Evolutionary conservation across 805 yeast species (phyloP), one percentile per base, ranked within the genome.

Genomic region (Yamadazyma endophytica): DNA sequence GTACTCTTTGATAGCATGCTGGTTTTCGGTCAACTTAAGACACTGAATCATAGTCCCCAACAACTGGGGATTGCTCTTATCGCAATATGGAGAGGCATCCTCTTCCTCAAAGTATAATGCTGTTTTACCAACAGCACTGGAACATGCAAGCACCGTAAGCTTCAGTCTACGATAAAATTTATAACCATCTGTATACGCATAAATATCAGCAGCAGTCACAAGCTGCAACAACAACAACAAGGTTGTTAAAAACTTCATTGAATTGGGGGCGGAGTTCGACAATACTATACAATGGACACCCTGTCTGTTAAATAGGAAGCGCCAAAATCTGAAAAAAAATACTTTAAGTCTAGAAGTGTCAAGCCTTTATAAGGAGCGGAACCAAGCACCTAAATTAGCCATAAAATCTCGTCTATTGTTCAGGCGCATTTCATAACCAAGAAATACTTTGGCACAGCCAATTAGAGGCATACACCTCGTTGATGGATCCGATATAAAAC

Each of bases 11-110:
- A 54, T 52, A 21, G 58, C 58, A 11, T 41, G 39, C 9, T 35
- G n/a, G 16, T 17, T 20, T 13, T 35, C 31, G n/a, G 39, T 16
- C 8, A 39, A 36, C 15, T 43, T 41, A 30, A 64, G 46, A 41
- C 66, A 63, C 37, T 47, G 52, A 14, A 65, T 58, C 55, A 59
- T 52, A 5, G 64, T 40, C 3, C 68, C 70, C 39, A 64, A 51
- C 4, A 67, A 68, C 9, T 50, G 66, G 39, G 59, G 68, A 39
- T 49, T 50, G 15, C 59, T 36, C 17, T 39, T 46, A 36, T 56
- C 50, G 45, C 70, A 64, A 35, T 44, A 61, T 2, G 59, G 62
- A 3, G 34, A 43, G 21, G 43, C 39, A 31, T 60, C 64, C 4
- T 41, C 45, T 9, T 44, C 37, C 9, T 28, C 26, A 39, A 54